Evolutionary conservation across 805 yeast species (phyloP).

Genomic region (Candida jianshihensis): DNA sequence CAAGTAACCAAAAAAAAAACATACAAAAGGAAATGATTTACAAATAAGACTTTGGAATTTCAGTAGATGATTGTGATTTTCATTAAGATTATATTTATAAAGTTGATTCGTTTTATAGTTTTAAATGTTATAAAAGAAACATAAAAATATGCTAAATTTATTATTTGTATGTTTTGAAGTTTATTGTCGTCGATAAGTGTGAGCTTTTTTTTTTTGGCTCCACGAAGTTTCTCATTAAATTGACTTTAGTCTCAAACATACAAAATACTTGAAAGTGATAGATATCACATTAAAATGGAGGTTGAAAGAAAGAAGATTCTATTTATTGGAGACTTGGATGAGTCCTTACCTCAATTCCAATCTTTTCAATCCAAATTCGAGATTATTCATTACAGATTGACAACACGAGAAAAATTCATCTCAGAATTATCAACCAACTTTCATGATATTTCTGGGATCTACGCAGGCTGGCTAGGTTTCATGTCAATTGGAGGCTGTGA

Average conservation of each 20-base stretch:
- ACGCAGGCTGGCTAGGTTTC: conserved; percentile 56
- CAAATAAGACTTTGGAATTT: neutral
- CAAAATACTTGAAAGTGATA: neutral
- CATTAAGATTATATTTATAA: neutral
- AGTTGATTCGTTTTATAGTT: conserved; percentile 1
- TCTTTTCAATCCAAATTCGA: conserved; percentile 30
- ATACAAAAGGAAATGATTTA: neutral
- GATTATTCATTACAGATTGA: conserved; percentile 26
- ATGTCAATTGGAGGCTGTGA: conserved; percentile 43
- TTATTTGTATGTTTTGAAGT: no score
- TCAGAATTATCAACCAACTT: conserved; percentile 30
- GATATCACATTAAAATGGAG: neutral
- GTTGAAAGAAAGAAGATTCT: conserved; percentile 14
- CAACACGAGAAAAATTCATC: conserved; percentile 33
- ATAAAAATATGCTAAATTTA: neutral
- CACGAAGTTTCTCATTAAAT: no score
- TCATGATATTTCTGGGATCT: conserved; percentile 40
- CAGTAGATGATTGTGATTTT: neutral
- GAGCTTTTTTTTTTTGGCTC: no score
- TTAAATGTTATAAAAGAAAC: neutral
- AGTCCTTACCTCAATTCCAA: conserved; percentile 28
- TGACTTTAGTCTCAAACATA: no score
- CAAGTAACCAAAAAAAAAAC: neutral
- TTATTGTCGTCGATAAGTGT: no score
- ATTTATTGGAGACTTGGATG: conserved; percentile 39